Evolutionary conservation across 495 filamentous ascomycete species (phyloP).

Genomic region (Friedmanniomyces simplex): DNA sequence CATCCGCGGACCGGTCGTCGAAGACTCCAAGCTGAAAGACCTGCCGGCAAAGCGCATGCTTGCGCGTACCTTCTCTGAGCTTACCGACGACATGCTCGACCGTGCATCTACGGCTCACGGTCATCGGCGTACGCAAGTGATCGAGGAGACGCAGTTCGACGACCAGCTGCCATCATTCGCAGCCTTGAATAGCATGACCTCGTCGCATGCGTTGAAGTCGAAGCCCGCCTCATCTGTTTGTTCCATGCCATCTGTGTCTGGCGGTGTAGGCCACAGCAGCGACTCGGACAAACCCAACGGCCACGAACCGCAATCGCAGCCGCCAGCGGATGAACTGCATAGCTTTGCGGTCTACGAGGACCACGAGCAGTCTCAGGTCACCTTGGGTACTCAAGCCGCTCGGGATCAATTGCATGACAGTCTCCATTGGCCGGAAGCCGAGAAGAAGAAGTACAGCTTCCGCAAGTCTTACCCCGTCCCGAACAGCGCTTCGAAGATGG

Average conservation of each 20-base stretch:
- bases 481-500: constrained; percentile 18
- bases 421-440: neutral
- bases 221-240: neutral
- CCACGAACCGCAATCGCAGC: neutral
- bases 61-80: neutral
- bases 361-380: neutral
- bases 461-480: constrained; percentile 5
- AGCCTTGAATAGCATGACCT: constrained; percentile 1
- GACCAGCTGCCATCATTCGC: constrained; percentile 15
- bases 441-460: constrained; percentile 9
- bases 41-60: neutral
- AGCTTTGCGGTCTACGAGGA: constrained; percentile 1
- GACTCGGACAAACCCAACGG: neutral
- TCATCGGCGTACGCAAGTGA: neutral
- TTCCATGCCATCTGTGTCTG: neutral
- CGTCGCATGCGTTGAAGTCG: neutral
- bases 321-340: neutral
- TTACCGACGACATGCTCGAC: constrained; percentile 12
- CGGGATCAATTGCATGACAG: neutral
- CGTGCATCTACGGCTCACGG: neutral
- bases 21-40: constrained; percentile 3
- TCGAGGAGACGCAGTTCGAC: constrained; percentile 10
- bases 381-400: neutral
- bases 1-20: constrained; percentile 1
- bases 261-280: neutral